Evolutionary conservation across 106 monocot genomes (phyloP).

Genomic region (Allium fistulosum): DNA sequence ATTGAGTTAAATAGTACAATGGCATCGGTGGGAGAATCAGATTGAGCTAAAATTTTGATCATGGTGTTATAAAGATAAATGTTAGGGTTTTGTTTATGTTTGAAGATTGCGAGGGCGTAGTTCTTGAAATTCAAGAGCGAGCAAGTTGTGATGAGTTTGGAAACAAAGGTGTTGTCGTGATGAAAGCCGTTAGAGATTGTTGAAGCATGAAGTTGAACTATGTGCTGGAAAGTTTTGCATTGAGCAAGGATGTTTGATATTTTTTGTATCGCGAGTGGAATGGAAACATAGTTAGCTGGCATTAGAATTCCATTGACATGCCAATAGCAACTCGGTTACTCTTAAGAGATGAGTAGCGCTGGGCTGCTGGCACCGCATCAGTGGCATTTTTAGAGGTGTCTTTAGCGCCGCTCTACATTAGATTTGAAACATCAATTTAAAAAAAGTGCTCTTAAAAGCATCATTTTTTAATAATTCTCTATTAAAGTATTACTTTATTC

Average conservation of each 20-base stretch:
- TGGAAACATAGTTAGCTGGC: neutral
- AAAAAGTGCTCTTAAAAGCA: too few relatives aligned
- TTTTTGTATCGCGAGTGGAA: neutral
- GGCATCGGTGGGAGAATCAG: slow-evolving; percentile 28
- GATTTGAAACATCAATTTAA: too few relatives aligned
- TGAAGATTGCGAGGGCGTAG: slow-evolving; percentile 43
- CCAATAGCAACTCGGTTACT: too few relatives aligned
- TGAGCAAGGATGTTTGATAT: slow-evolving; percentile 25
- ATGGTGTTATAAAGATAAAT: slow-evolving; percentile 54
- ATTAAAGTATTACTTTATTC: too few relatives aligned
- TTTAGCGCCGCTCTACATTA: too few relatives aligned
- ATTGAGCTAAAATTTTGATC: slow-evolving; percentile 35
- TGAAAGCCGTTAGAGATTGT: slow-evolving; percentile 51
- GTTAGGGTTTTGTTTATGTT: slow-evolving; percentile 19
- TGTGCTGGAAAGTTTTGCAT: slow-evolving; percentile 37
- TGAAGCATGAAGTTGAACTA: slow-evolving; percentile 43
- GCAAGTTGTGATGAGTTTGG: slow-evolving; percentile 39
- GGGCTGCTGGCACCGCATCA: too few relatives aligned
- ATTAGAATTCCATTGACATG: too few relatives aligned
- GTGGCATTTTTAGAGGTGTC: too few relatives aligned
- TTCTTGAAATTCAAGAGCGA: slow-evolving; percentile 32
- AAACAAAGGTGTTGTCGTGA: slow-evolving; percentile 41
- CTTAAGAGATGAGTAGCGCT: too few relatives aligned
- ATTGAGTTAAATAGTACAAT: slow-evolving; percentile 32
- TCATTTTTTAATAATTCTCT: too few relatives aligned